A percentile compares a stretch with the other conserved stretches of the same genome.
These are phyloP conservation scores for Colletotrichum sp. DNA, from an alignment of 2,329 filamentous ascomycete species.

Conservation along the genomic window DNA sequence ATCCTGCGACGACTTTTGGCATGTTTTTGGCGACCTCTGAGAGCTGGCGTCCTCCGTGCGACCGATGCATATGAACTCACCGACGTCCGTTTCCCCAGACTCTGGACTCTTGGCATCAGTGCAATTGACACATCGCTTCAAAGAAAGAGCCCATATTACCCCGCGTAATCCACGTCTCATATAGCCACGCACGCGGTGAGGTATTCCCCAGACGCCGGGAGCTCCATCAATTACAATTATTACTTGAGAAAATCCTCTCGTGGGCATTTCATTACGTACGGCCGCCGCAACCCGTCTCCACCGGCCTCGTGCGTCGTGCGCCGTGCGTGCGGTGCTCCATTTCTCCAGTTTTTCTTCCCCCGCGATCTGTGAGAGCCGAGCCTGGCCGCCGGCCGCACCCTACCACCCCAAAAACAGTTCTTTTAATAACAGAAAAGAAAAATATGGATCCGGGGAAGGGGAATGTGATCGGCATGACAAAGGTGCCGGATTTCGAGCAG, in stretches of 20 bases:
- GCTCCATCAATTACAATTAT: constrained; percentile 18
- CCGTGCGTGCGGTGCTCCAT: background rate
- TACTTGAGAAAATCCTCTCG: constrained; percentile 15
- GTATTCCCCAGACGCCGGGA: background rate
- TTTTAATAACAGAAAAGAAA: background rate
- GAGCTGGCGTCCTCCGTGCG: background rate
- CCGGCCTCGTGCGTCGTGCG: background rate
- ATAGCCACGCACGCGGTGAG: too few relatives aligned
- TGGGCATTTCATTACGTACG: constrained; percentile 13
- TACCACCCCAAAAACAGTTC: background rate
- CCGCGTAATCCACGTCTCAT: constrained; percentile 18
- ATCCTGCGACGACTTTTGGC: background rate
- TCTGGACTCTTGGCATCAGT: background rate
- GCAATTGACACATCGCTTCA: background rate
- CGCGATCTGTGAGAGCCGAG: constrained; percentile 1
- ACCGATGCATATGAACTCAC: background rate
- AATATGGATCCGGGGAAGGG: background rate
- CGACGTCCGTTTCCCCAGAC: background rate
- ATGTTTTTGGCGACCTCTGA: background rate
- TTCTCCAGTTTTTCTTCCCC: background rate
- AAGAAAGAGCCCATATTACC: background rate
- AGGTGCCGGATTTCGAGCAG: background rate
- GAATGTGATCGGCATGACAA: background rate
- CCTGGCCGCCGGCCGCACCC: background rate
- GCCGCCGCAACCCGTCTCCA: background rate